Conservation (phyloP, 2,329 filamentous ascomycete genomes). For the Neofusicoccum laricinum region DNA sequence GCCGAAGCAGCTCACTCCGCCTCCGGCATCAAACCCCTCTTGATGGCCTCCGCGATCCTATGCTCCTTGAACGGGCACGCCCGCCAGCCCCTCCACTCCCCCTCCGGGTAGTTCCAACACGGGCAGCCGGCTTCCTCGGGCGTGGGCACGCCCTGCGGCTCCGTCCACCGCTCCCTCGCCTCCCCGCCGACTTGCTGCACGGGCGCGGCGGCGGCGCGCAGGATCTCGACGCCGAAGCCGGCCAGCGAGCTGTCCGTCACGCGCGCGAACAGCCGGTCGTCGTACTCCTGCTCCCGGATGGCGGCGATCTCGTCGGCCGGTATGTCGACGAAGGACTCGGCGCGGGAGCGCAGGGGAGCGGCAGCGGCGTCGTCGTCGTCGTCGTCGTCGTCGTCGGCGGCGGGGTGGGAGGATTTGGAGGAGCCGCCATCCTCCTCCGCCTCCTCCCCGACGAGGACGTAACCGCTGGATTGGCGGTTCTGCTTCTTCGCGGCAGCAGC, state of each 20-base stretch:
- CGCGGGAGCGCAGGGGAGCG: neutral
- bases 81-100: slow-evolving; percentile 3
- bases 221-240: neutral
- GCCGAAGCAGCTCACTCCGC: neutral
- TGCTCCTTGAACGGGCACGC: neutral
- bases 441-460: neutral
- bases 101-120: neutral
- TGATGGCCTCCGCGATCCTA: neutral
- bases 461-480: neutral
- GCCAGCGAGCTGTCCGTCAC: neutral
- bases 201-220: neutral
- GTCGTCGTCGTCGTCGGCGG: neutral
- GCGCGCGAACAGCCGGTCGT: neutral
- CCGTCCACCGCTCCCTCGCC: slow-evolving; percentile 38
- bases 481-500: neutral
- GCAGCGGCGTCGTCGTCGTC: neutral
- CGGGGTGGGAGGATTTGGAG: neutral
- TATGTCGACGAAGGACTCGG: neutral
- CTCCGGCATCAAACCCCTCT: neutral
- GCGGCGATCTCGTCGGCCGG: neutral
- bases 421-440: neutral
- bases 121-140: neutral
- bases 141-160: neutral
- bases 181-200: neutral
- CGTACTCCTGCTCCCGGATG: neutral